These are phyloP conservation scores for Casuarina equisetifolia DNA, from an alignment of 306 rosid genomes.

Conservation along the genomic window DNA sequence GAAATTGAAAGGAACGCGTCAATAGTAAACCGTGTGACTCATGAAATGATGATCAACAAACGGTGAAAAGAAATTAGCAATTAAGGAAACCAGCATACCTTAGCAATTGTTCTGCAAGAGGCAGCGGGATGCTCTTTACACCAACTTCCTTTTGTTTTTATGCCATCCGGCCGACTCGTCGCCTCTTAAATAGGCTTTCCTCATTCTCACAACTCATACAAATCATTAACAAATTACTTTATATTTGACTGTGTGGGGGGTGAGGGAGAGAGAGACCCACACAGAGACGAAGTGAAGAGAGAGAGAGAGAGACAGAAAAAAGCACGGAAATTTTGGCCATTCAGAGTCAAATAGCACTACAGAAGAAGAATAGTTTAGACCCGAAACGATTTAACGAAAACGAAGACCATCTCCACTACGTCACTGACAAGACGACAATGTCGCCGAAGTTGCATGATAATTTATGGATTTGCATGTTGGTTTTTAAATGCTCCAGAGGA, in stretches of 20 bases:
- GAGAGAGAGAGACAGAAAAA: neutral
- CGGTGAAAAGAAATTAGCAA: no score
- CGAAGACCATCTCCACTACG: neutral
- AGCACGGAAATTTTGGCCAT: neutral
- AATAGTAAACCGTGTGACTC: neutral
- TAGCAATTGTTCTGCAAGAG: neutral
- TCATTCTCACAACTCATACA: neutral
- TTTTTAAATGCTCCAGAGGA: neutral
- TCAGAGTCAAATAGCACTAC: neutral
- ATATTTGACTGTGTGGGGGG: neutral
- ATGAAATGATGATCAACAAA: constrained; percentile 1
- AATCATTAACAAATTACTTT: neutral
- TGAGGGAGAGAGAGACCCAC: no score
- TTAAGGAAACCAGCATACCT: constrained; percentile 22
- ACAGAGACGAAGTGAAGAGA: no score
- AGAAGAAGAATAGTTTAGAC: neutral
- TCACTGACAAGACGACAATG: neutral
- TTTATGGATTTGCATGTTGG: neutral
- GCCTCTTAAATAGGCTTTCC: constrained; percentile 27
- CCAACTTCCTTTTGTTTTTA: constrained; percentile 20
- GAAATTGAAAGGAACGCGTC: neutral
- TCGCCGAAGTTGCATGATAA: neutral
- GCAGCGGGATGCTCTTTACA: constrained; percentile 13
- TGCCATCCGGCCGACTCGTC: neutral
- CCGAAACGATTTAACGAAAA: neutral